Evolutionary conservation across 345 rosid species (phyloP).

Genomic region (Capsella bursapastoris): DNA sequence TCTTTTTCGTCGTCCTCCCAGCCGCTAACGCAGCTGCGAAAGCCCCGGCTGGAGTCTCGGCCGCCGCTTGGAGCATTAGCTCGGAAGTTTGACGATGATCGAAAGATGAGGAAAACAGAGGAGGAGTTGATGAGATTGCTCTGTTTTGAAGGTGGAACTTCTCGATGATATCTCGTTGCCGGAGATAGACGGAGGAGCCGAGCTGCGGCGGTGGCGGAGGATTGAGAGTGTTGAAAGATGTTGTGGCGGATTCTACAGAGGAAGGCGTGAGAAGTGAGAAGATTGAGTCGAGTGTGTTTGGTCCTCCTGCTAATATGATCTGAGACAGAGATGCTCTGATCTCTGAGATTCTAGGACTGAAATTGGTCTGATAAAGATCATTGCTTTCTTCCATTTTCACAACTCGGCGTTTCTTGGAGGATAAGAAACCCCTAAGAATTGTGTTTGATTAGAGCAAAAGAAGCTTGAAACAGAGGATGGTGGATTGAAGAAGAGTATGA

Average conservation of each 20-base stretch:
- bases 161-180: slow-evolving; percentile 75
- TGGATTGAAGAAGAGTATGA: slow-evolving; percentile 25
- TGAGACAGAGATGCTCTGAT: slow-evolving; percentile 72
- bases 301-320: slow-evolving; percentile 74
- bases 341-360: slow-evolving; percentile 39
- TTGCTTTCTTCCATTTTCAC: slow-evolving; percentile 51
- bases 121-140: slow-evolving; percentile 36
- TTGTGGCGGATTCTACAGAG: slow-evolving; percentile 33
- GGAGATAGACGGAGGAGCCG: slow-evolving; percentile 89
- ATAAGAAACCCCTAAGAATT: background rate
- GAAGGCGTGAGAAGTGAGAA: slow-evolving; percentile 63
- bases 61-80: background rate
- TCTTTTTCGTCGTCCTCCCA: slow-evolving; percentile 46
- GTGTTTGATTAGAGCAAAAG: slow-evolving; percentile 1
- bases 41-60: slow-evolving; percentile 26
- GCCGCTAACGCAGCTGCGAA: slow-evolving; percentile 41
- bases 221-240: background rate
- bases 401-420: slow-evolving; percentile 27
- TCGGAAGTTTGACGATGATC: slow-evolving; percentile 28
- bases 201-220: slow-evolving; percentile 56
- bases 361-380: slow-evolving; percentile 20
- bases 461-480: slow-evolving; percentile 26
- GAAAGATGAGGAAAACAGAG: slow-evolving; percentile 43
- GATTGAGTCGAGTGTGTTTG: slow-evolving; percentile 81
- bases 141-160: slow-evolving; percentile 64